Evolutionary conservation across 768 basidiomycete genomes (phyloP), one percentile per base, ranked within the genome.

Genomic region (Pisolithus orientalis): DNA sequence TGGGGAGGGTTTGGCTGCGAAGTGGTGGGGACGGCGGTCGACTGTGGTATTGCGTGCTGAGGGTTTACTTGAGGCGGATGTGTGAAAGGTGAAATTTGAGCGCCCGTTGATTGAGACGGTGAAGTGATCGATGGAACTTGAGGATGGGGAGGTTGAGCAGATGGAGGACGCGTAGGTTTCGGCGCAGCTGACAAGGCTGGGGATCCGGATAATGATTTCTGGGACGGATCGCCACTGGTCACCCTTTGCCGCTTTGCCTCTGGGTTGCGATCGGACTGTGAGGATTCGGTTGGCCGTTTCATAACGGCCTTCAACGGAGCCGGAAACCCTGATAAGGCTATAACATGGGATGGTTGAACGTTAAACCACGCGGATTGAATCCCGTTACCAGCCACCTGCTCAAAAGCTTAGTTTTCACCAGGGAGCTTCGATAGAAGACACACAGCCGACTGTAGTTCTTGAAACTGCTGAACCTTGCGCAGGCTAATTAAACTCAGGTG

Each of bases 301-400:
- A 62, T 48, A 52, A 63, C 67, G 69, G 54, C 54, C 58, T 64
- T 66, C 60, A 53, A 64, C 31, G 70, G 57, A 0, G 56, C n/a
- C 27, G 81, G 65, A 51, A 79, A 78, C 6, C 82, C 77, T 34
- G 75, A 67, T 0, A 86, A 65, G 5, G 75, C 67, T 11, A 85
- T 54, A 5, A 62, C 56, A 61, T 84, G 79, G 0, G 70, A 65
- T 1, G 75, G 49, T 10, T 72, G 72, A 9, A 82, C 74, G 17
- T 67, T 54, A 62, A 85, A 87, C 81, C 83, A 87, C 4, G 82
- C 79, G 1, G 65, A 61, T 42, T 79, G 75, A 6, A 61, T 54
- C 9, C 62, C 52, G 4, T 69, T 59, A 32, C 69, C 59, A 10
- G 73, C 66, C 38, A 70, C 61, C 76, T 78, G 17, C 50, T 34